Percentiles rank a stretch among this genome's conserved stretches.
Conservation (phyloP, 1,284 basidiomycete species). For the Chondrostereum purpureum region DNA sequence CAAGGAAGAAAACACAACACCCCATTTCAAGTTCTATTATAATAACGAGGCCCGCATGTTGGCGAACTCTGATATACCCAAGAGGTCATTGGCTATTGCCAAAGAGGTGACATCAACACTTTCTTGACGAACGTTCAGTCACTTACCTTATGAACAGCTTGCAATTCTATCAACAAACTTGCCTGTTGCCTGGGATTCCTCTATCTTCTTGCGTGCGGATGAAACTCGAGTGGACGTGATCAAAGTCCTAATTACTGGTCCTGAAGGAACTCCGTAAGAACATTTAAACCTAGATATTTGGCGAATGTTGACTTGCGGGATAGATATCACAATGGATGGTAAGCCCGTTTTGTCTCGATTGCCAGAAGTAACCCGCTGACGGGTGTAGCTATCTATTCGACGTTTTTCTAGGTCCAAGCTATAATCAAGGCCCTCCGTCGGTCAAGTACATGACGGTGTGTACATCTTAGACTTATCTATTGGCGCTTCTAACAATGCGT, state of each 20-base stretch:
- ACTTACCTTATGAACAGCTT: constrained; percentile 41
- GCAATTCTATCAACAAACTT: constrained; percentile 85
- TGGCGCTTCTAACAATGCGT: constrained; percentile 8
- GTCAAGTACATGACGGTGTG: constrained; percentile 88
- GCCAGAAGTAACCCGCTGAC: constrained; percentile 3
- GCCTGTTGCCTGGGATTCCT: constrained; percentile 86
- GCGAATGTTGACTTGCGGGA: background rate
- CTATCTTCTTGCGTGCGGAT: constrained; percentile 82
- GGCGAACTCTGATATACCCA: constrained; percentile 74
- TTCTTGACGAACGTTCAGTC: constrained; percentile 9
- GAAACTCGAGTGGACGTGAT: constrained; percentile 86
- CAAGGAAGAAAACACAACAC: constrained; percentile 42
- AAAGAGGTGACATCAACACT: constrained; percentile 84
- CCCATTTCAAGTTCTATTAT: constrained; percentile 74
- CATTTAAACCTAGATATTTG: background rate
- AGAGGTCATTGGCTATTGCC: constrained; percentile 83
- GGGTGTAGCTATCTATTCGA: constrained; percentile 67
- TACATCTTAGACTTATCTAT: constrained; percentile 8
- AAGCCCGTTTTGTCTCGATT: constrained; percentile 9
- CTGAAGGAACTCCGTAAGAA: constrained; percentile 83
- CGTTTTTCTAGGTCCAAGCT: constrained; percentile 80
- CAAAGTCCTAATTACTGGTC: constrained; percentile 85
- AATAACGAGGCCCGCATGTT: constrained; percentile 77
- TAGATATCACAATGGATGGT: constrained; percentile 83
- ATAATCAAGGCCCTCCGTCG: constrained; percentile 74